Conservation (phyloP, 2,329 filamentous ascomycete genomes). For the Hypoxylon sp. region DNA sequence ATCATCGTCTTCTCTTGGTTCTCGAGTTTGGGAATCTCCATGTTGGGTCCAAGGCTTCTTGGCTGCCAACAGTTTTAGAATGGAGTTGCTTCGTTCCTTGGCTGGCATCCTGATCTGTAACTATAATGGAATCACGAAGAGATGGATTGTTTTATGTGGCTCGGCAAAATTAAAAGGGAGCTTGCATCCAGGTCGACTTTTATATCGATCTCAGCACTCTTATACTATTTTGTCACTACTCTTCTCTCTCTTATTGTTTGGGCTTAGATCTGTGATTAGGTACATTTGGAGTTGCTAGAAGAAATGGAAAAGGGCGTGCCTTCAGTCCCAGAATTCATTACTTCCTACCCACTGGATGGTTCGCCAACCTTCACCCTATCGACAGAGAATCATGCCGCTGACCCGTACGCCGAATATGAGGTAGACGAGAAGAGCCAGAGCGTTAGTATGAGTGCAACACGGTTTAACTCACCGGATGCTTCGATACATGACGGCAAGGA, state of each 20-base stretch:
- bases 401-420: slow-evolving; percentile 1
- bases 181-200: slow-evolving; percentile 2
- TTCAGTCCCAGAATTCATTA: neutral
- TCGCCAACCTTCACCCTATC: neutral
- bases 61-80: slow-evolving; percentile 30
- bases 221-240: neutral
- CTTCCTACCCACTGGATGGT: slow-evolving; percentile 6
- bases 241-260: neutral
- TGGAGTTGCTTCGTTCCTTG: slow-evolving; percentile 20
- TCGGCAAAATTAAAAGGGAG: neutral
- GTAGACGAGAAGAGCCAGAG: slow-evolving; percentile 31
- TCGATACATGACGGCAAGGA: slow-evolving; percentile 48
- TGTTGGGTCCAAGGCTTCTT: slow-evolving; percentile 19
- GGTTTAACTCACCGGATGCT: slow-evolving; percentile 45
- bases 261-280: slow-evolving; percentile 3
- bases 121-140: slow-evolving; percentile 5
- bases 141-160: neutral
- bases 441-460: slow-evolving; percentile 35
- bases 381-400: neutral
- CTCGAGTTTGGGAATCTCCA: slow-evolving; percentile 11
- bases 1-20: slow-evolving; percentile 22
- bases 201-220: slow-evolving; percentile 1
- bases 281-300: neutral
- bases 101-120: slow-evolving; percentile 13
- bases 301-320: slow-evolving; percentile 23